Percentiles rank a stretch among this genome's conserved stretches.
phyloP scores from a whole-genome alignment of 2,329 filamentous ascomycete genomes.

The Ophiostoma sp. region DNA sequence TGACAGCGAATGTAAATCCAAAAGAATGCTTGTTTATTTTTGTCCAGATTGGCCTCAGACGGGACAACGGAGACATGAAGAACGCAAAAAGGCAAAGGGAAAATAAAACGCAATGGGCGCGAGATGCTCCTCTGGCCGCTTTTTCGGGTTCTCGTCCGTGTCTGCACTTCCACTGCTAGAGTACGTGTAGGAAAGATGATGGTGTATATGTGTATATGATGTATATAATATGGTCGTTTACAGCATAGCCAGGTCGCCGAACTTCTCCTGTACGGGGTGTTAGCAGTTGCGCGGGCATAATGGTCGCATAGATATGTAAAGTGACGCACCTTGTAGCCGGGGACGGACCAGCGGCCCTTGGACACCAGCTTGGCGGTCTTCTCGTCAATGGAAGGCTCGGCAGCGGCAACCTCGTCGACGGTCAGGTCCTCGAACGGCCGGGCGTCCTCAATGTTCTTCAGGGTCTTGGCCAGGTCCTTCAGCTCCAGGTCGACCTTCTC shows the following conservation, averaged over 20 bases:
- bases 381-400: constrained; percentile 95
- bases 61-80: constrained; percentile 15
- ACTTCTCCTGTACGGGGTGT: constrained; percentile 75
- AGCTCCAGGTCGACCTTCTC: constrained; percentile 91
- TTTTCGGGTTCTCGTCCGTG: constrained; percentile 40
- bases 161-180: constrained; percentile 64
- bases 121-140: constrained; percentile 9
- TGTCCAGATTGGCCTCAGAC: constrained; percentile 1
- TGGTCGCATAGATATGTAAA: not conserved
- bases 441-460: constrained; percentile 95
- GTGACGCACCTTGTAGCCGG: constrained; percentile 88
- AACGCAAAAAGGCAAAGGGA: not conserved
- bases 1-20: not conserved
- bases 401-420: constrained; percentile 91
- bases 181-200: constrained; percentile 47
- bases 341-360: constrained; percentile 97
- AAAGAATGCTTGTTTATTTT: constrained; percentile 14
- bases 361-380: constrained; percentile 91
- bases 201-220: constrained; percentile 28
- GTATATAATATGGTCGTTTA: constrained; percentile 47
- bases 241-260: constrained; percentile 91
- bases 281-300: constrained; percentile 36
- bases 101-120: constrained; percentile 13
- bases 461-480: constrained; percentile 85
- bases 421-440: constrained; percentile 95